phyloP scores from a whole-genome alignment of 78 protist species.

The Dictyostelium citrinum region DNA sequence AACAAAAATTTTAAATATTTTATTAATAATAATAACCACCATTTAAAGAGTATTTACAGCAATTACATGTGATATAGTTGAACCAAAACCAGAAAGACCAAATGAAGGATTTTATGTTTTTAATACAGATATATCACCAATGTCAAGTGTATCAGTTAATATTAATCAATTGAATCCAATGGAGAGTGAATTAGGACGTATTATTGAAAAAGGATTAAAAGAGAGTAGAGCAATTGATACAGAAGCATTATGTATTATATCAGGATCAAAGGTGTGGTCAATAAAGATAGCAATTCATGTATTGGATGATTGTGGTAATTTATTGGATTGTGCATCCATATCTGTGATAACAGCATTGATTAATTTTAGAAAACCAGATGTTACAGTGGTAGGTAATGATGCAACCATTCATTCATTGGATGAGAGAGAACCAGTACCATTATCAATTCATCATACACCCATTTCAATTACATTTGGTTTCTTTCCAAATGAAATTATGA shows the following conservation, averaged over 20 bases:
- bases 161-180: background rate
- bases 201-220: constrained; percentile 83
- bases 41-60: constrained; percentile 63
- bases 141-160: constrained; percentile 69
- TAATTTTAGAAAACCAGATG: constrained; percentile 88
- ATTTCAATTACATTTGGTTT: constrained; percentile 86
- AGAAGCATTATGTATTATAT: constrained; percentile 87
- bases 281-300: constrained; percentile 51
- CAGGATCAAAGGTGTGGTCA: constrained; percentile 75
- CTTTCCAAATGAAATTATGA: constrained; percentile 34
- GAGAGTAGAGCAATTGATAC: constrained; percentile 89
- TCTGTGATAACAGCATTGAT: constrained; percentile 84
- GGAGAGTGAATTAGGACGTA: constrained; percentile 75
- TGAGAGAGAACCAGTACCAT: constrained; percentile 91
- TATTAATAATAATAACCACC: no score
- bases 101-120: constrained; percentile 89
- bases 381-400: constrained; percentile 80
- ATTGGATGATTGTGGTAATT: constrained; percentile 88
- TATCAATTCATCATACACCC: constrained; percentile 90
- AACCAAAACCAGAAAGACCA: constrained; percentile 89
- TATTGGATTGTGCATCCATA: constrained; percentile 78
- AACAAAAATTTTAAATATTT: no score
- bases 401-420: constrained; percentile 80
- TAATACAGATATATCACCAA: constrained; percentile 74
- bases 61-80: constrained; percentile 81